Evolutionary conservation across 2,329 filamentous ascomycete genomes (phyloP).

Genomic region (Graphilbum fragrans): DNA sequence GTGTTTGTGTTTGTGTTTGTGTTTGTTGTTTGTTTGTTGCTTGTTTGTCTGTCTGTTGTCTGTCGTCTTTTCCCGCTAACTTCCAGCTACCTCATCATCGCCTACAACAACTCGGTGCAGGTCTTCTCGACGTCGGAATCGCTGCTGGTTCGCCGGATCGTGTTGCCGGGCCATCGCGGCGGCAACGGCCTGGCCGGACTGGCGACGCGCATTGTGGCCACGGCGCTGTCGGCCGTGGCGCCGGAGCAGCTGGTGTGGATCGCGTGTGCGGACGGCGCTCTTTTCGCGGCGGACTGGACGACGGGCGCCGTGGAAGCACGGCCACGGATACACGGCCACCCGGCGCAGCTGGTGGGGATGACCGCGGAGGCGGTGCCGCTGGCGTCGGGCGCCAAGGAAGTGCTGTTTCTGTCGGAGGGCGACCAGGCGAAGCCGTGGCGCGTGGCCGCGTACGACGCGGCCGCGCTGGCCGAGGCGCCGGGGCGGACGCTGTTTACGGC

Average conservation of each 20-base stretch:
- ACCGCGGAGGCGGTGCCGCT: conserved; percentile 26
- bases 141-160: conserved; percentile 62
- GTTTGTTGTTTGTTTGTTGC: background rate
- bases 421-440: conserved; percentile 20
- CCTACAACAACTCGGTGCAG: conserved; percentile 63
- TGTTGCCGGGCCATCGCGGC: conserved; percentile 27
- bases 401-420: conserved; percentile 34
- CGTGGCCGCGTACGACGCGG: conserved; percentile 30
- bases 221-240: conserved; percentile 26
- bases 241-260: conserved; percentile 43
- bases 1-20: background rate
- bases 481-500: conserved; percentile 8
- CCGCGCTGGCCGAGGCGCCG: conserved; percentile 2
- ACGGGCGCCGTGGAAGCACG: conserved; percentile 28
- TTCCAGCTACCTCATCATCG: conserved; percentile 54
- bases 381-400: conserved; percentile 24
- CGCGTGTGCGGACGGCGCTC: conserved; percentile 41
- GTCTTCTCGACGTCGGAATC: conserved; percentile 76
- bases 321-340: conserved; percentile 24
- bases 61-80: background rate
- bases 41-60: background rate
- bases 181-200: conserved; percentile 12
- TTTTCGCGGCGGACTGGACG: conserved; percentile 49
- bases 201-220: conserved; percentile 20
- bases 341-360: conserved; percentile 28